Evolutionary conservation across 495 filamentous ascomycete species (phyloP).

Genomic region (Penicillium robsamsonii): DNA sequence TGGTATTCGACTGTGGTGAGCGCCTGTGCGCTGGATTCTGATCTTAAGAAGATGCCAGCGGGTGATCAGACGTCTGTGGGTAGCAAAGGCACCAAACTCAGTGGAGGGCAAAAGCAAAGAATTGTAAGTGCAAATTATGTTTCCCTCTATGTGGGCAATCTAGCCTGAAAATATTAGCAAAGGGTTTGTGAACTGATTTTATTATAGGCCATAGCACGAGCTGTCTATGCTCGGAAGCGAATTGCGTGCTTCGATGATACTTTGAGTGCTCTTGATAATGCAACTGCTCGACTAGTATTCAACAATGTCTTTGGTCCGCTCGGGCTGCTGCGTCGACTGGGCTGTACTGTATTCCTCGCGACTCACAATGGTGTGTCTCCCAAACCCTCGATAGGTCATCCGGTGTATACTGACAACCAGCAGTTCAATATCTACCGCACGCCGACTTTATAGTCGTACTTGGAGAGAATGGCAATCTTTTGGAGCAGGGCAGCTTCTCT

Average conservation of each 20-base stretch:
- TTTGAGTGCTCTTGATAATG: slow-evolving; percentile 49
- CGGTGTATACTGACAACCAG: background rate
- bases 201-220: slow-evolving; percentile 39
- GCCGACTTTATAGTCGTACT: slow-evolving; percentile 19
- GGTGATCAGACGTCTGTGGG: slow-evolving; percentile 37
- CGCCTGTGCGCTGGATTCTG: slow-evolving; percentile 38
- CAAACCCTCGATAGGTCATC: background rate
- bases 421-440: slow-evolving; percentile 7
- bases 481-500: slow-evolving; percentile 16
- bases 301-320: slow-evolving; percentile 42
- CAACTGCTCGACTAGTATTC: slow-evolving; percentile 47
- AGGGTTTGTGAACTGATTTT: background rate
- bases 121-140: slow-evolving; percentile 19
- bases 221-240: slow-evolving; percentile 42
- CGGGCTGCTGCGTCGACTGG: slow-evolving; percentile 40
- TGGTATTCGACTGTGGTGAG: slow-evolving; percentile 41
- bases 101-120: slow-evolving; percentile 42
- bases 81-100: slow-evolving; percentile 36
- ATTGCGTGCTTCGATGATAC: slow-evolving; percentile 50
- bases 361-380: slow-evolving; percentile 16
- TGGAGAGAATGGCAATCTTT: slow-evolving; percentile 11
- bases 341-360: slow-evolving; percentile 15
- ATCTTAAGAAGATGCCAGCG: slow-evolving; percentile 33
- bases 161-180: background rate
- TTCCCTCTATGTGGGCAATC: background rate